Base-by-base conservation (phyloP, 2,329 filamentous ascomycete species). In the Paramyrothecium roridum region DNA sequence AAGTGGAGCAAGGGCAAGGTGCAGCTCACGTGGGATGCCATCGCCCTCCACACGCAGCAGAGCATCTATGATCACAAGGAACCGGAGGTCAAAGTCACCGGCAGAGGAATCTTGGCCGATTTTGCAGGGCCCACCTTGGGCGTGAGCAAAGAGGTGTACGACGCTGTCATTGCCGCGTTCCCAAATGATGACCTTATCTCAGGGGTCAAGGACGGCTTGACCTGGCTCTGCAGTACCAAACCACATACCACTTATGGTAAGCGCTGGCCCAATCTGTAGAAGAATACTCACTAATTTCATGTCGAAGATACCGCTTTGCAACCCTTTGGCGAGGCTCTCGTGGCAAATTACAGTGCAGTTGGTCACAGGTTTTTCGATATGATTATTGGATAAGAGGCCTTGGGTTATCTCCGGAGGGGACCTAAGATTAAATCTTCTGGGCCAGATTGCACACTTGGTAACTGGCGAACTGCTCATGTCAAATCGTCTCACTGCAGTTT, bases 61-160 rank as follows among this genome's bases (percentile, higher is more conserved):
- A 67, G 57, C n/a, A 73, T 80, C 34, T 68, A 67, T 12, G 57
- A 57, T 10, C 70, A 76, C 61, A 80, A 79, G 60, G 69, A 80
- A 62, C 65, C 70, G 7, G 73, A 72, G 48, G 76, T 79, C 67
- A 71, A 2, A 50, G 16, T 2, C 26, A 59, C 8, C 13, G 30
- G 23, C 19, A n/a, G 13, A n/a, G 49, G 49, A 26, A 51, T 51
- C 30, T 30, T 34, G 20, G 22, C 21, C 17, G 49, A 51, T 10
- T 51, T 51, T 40, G 7, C 33, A 11, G 49, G 49, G 11, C 49
- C 49, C n/a, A 12, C 13, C 6, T 51, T 19, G 17, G 69, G 68
- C 3, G 62, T 75, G 3, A 67, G 69, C 3, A 58, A 59, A 56
- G 61, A 64, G 4, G 70, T 73, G 53, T 75, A 71, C 57, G 60